Evolutionary conservation across 2,329 filamentous ascomycete genomes (phyloP).

Genomic region (Calonectria pauciramosa): DNA sequence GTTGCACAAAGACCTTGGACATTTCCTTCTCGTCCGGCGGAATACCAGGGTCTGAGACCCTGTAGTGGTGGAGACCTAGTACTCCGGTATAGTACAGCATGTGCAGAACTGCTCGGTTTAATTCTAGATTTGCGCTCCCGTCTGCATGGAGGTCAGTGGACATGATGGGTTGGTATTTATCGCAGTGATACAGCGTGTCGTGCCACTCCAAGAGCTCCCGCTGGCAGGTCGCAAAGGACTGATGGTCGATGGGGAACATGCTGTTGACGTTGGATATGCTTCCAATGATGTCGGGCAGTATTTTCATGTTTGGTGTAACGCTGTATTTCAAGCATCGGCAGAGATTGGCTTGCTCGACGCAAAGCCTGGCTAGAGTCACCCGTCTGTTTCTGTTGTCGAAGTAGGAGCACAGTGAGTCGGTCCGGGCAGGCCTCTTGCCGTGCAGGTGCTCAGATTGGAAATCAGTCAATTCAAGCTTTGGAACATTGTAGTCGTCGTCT

Average conservation of each 20-base stretch:
- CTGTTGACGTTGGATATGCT: constrained; percentile 72
- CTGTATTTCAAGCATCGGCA: constrained; percentile 85
- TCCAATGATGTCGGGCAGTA: constrained; percentile 86
- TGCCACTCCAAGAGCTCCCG: constrained; percentile 82
- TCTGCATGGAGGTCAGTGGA: constrained; percentile 32
- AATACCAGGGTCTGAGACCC: constrained; percentile 66
- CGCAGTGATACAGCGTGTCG: constrained; percentile 75
- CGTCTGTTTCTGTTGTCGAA: background rate
- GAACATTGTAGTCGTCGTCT: constrained; percentile 90
- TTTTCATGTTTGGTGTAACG: constrained; percentile 57
- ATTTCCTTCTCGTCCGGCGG: constrained; percentile 80
- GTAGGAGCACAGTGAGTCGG: constrained; percentile 7
- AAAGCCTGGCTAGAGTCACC: constrained; percentile 82
- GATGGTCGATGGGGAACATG: constrained; percentile 72
- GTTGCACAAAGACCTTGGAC: constrained; percentile 84
- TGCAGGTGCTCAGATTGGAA: constrained; percentile 69
- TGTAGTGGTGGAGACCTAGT: constrained; percentile 88
- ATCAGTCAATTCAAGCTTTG: constrained; percentile 85
- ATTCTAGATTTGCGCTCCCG: constrained; percentile 61
- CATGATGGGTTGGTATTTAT: constrained; percentile 72
- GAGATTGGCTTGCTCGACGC: constrained; percentile 89
- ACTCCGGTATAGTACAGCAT: constrained; percentile 94
- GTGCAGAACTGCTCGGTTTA: constrained; percentile 87
- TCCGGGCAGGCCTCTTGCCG: background rate
- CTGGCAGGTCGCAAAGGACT: constrained; percentile 65